These are phyloP conservation scores for Botryobasidium botryosum DNA, from an alignment of 768 basidiomycete genomes.

Conservation along the genomic window DNA sequence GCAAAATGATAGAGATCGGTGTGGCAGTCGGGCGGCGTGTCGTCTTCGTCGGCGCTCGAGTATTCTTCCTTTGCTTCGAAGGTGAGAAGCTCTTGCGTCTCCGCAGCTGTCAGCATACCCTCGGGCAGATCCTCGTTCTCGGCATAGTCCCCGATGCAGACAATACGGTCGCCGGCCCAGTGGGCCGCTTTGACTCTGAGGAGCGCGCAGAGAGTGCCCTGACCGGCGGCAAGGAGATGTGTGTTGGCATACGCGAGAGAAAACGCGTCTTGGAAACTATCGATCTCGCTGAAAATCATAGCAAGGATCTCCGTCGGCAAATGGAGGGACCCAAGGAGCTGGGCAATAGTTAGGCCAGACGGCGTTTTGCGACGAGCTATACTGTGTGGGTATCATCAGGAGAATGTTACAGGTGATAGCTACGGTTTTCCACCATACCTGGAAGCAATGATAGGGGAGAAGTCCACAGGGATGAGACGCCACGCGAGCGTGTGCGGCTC, in stretches of 20 bases:
- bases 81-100: too few relatives aligned
- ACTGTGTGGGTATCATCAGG: background rate
- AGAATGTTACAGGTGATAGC: background rate
- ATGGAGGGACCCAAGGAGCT: background rate
- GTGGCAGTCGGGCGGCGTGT: too few relatives aligned
- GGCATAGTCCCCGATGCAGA: constrained; percentile 1
- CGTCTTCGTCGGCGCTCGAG: too few relatives aligned
- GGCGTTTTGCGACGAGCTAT: background rate
- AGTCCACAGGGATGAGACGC: too few relatives aligned
- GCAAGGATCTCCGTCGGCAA: background rate
- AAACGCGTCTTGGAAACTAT: background rate
- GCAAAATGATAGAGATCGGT: too few relatives aligned
- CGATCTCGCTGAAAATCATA: background rate
- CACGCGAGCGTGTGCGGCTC: too few relatives aligned
- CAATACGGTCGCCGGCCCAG: background rate
- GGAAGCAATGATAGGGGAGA: too few relatives aligned
- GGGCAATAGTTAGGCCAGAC: background rate
- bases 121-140: background rate
- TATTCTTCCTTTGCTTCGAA: too few relatives aligned
- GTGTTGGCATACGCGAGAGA: background rate
- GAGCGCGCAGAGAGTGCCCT: background rate
- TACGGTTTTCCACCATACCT: background rate
- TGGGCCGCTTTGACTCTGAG: background rate
- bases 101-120: background rate
- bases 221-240: background rate